Percentiles rank a stretch among this genome's conserved stretches.
Evolutionary conservation across 306 rosid genomes (phyloP).

Genomic region (Rosa multiflora): DNA sequence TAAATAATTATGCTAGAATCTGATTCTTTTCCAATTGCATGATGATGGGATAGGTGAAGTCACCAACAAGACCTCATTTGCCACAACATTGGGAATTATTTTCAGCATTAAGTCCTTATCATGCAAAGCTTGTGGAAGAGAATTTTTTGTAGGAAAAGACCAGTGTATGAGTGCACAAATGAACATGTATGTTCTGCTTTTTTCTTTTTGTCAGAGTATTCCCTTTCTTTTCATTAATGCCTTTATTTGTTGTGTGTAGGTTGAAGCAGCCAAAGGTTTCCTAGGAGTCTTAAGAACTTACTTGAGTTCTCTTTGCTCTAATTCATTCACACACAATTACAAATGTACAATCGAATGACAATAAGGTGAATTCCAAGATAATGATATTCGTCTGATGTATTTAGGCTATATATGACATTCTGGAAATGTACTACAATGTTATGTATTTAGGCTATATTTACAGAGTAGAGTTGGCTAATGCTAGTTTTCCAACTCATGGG

Average conservation of each 20-base stretch:
- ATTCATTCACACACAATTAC: constrained; percentile 93
- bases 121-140: constrained; percentile 90
- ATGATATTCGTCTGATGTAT: not conserved
- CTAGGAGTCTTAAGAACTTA: constrained; percentile 69
- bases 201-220: not conserved
- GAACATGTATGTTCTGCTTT: constrained; percentile 61
- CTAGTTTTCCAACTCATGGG: not conserved
- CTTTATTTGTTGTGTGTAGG: constrained; percentile 34
- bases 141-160: constrained; percentile 87
- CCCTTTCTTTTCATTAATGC: constrained; percentile 8
- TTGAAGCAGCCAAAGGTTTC: constrained; percentile 87
- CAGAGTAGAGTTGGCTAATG: not conserved
- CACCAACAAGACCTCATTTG: constrained; percentile 74
- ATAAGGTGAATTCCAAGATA: constrained; percentile 60
- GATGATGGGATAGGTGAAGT: constrained; percentile 62
- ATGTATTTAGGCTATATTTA: not conserved
- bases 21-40: constrained; percentile 26
- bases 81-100: constrained; percentile 74
- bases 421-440: not conserved
- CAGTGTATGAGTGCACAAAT: constrained; percentile 78
- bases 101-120: constrained; percentile 72
- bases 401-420: not conserved
- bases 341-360: constrained; percentile 94
- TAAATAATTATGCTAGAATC: constrained; percentile 2
- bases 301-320: constrained; percentile 86